Conservation (phyloP, 1,284 basidiomycete genomes). For the Leucoagaricus sp. region DNA sequence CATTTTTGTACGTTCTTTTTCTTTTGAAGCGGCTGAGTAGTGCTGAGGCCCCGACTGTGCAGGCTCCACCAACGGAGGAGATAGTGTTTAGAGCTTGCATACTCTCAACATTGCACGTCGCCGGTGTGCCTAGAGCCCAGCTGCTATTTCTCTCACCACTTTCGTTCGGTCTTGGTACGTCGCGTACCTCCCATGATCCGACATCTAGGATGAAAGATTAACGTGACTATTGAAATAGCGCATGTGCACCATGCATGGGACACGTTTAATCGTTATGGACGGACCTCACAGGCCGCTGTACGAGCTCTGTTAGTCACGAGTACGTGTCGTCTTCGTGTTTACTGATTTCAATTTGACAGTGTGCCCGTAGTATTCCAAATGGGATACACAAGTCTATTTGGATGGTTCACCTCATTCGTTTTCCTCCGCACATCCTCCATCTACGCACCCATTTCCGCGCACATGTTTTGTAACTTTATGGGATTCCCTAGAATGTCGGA, state of each 20-base stretch:
- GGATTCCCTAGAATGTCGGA: slow-evolving; percentile 66
- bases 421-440: slow-evolving; percentile 80
- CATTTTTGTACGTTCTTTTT: slow-evolving; percentile 56
- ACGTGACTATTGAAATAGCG: slow-evolving; percentile 55
- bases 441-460: slow-evolving; percentile 67
- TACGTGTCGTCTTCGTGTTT: slow-evolving; percentile 40
- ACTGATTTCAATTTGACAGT: neutral
- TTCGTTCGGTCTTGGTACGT: slow-evolving; percentile 85
- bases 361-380: slow-evolving; percentile 75
- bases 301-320: slow-evolving; percentile 60
- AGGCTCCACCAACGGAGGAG: slow-evolving; percentile 94
- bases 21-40: slow-evolving; percentile 6
- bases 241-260: slow-evolving; percentile 94
- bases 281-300: slow-evolving; percentile 60
- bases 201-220: neutral
- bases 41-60: neutral
- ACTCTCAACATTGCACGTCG: slow-evolving; percentile 71
- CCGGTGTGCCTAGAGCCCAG: slow-evolving; percentile 51
- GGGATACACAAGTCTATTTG: slow-evolving; percentile 89
- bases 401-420: slow-evolving; percentile 85
- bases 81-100: slow-evolving; percentile 89
- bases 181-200: neutral
- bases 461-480: slow-evolving; percentile 95
- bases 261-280: slow-evolving; percentile 70
- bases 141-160: slow-evolving; percentile 85